A percentile compares a stretch with the other conserved stretches of the same genome.
These are phyloP conservation scores for Diplodia seriata DNA, from an alignment of 2,329 filamentous ascomycete genomes.

Conservation along the genomic window DNA sequence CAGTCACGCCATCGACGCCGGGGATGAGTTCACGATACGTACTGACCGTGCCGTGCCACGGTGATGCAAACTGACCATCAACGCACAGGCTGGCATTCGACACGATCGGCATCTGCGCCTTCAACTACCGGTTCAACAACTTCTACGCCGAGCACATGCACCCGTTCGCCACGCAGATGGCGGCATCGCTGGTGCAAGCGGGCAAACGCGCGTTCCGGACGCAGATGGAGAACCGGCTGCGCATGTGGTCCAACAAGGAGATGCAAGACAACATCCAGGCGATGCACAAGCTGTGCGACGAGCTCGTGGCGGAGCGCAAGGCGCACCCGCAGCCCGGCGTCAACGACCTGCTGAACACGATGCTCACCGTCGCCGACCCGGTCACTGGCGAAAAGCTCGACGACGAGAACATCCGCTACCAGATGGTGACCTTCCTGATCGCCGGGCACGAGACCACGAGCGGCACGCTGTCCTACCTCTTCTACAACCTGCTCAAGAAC, in stretches of 20 bases:
- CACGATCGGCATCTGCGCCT: slow-evolving; percentile 73
- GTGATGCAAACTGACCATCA: background rate
- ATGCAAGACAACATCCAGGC: slow-evolving; percentile 57
- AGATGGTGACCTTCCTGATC: slow-evolving; percentile 33
- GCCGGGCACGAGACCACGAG: slow-evolving; percentile 58
- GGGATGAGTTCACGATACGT: slow-evolving; percentile 69
- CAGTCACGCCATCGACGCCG: slow-evolving; percentile 62
- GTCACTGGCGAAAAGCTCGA: slow-evolving; percentile 37
- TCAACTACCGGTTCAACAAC: slow-evolving; percentile 76
- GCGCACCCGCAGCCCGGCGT: slow-evolving; percentile 59
- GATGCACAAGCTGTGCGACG: slow-evolving; percentile 41
- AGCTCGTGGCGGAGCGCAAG: slow-evolving; percentile 67
- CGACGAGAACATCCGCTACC: slow-evolving; percentile 29
- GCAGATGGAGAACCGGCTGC: slow-evolving; percentile 35
- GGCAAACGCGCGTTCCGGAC: slow-evolving; percentile 60
- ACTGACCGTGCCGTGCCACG: too few relatives aligned
- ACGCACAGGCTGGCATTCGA: slow-evolving; percentile 69
- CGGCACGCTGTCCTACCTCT: slow-evolving; percentile 69
- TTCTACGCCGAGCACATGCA: slow-evolving; percentile 74
- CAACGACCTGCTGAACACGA: slow-evolving; percentile 72
- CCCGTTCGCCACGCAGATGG: slow-evolving; percentile 74
- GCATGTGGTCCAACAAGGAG: slow-evolving; percentile 59
- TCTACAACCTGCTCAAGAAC: slow-evolving; percentile 68
- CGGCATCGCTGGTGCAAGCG: slow-evolving; percentile 65
- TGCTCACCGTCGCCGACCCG: slow-evolving; percentile 72